Evolutionary conservation across 2,329 filamentous ascomycete species (phyloP).

Genomic region (Fusarium coffeatum): DNA sequence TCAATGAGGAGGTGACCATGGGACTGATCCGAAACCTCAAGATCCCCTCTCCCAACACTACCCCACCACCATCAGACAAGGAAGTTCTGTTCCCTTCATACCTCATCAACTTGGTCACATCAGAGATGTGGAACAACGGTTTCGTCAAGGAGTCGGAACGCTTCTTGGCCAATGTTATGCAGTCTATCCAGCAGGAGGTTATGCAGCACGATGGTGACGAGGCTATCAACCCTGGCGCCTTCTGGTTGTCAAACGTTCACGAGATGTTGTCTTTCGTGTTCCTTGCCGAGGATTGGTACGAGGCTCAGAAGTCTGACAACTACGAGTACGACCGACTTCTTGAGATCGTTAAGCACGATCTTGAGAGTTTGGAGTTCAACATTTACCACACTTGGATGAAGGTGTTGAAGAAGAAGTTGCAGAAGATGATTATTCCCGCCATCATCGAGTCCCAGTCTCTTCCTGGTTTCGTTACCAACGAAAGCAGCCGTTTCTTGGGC

Average conservation of each 20-base stretch:
- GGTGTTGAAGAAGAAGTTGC: constrained; percentile 97
- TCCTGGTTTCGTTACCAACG: constrained; percentile 97
- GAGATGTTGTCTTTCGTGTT: constrained; percentile 99
- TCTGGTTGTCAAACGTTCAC: constrained; percentile 99
- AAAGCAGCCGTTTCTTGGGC: constrained; percentile 97
- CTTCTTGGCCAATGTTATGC: constrained; percentile 99
- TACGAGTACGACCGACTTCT: constrained; percentile 98
- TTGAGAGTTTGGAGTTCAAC: constrained; percentile 99
- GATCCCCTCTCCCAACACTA: constrained; percentile 89
- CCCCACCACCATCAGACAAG: constrained; percentile 93
- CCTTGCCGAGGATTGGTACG: constrained; percentile 99
- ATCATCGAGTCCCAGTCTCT: constrained; percentile 99
- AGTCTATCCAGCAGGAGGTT: constrained; percentile 98
- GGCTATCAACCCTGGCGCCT: constrained; percentile 94
- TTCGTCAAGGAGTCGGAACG: constrained; percentile 99
- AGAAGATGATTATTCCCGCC: constrained; percentile 99
- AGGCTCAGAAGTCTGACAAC: constrained; percentile 98
- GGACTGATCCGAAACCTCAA: constrained; percentile 96
- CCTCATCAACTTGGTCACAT: constrained; percentile 98
- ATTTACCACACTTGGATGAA: constrained; percentile 99
- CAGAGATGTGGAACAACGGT: constrained; percentile 99
- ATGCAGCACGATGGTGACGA: constrained; percentile 99
- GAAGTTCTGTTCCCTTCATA: constrained; percentile 99
- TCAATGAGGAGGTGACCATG: constrained; percentile 97
- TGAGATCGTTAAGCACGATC: constrained; percentile 98